A percentile compares a stretch with the other conserved stretches of the same genome.
Conservation (phyloP, 2,329 filamentous ascomycete species). For the Colletotrichum trifolii region DNA sequence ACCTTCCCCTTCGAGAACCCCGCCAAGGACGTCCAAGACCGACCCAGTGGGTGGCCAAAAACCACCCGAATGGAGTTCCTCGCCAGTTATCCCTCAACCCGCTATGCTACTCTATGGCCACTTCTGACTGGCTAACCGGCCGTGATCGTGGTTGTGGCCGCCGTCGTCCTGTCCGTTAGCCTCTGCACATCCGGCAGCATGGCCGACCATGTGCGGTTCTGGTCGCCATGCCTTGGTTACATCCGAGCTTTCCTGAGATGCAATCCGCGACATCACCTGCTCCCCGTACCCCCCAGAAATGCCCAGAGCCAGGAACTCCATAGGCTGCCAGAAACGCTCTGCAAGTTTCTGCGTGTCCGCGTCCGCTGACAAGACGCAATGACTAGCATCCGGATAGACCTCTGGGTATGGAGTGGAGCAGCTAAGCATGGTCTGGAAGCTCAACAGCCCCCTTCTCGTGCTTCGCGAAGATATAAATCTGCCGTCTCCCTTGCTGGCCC, state of each 20-base stretch:
- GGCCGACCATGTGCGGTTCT: constrained; percentile 1
- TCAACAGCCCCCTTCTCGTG: not conserved
- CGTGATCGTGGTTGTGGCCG: not conserved
- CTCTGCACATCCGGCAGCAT: constrained; percentile 6
- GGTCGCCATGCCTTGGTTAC: constrained; percentile 8
- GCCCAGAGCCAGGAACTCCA: constrained; percentile 21
- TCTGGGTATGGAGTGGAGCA: not conserved
- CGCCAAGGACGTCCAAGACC: constrained; percentile 33
- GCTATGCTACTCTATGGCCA: constrained; percentile 21
- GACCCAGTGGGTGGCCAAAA: constrained; percentile 7
- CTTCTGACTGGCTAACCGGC: constrained; percentile 7
- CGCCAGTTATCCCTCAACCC: constrained; percentile 19
- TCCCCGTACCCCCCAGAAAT: constrained; percentile 16
- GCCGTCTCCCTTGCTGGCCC: not conserved
- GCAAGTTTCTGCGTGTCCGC: constrained; percentile 8
- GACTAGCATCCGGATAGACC: constrained; percentile 5
- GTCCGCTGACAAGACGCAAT: constrained; percentile 21
- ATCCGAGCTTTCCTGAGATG: constrained; percentile 16
- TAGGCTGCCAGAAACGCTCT: constrained; percentile 10
- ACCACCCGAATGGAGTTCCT: constrained; percentile 5
- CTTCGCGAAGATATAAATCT: constrained; percentile 18
- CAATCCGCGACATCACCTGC: constrained; percentile 1
- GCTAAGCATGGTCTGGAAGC: not conserved
- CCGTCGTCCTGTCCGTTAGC: not conserved
- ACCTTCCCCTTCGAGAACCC: constrained; percentile 31